Evolutionary conservation across 2,329 filamentous ascomycete species (phyloP).

Genomic region (Drechslerella dactyloides): DNA sequence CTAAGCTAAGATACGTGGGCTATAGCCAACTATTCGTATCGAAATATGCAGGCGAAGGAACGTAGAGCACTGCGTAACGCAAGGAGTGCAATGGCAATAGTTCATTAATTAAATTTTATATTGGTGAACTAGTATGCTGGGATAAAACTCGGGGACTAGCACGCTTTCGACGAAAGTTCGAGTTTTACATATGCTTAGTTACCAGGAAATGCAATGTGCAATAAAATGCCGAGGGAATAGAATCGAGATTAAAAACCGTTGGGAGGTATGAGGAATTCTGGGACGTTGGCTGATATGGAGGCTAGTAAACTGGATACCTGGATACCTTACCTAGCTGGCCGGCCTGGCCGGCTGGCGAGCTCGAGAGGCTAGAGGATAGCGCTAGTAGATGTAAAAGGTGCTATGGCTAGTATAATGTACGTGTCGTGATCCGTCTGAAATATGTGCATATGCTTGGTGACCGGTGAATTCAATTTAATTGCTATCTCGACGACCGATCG

Average conservation of each 20-base stretch:
- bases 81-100: not conserved
- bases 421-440: conserved; percentile 20
- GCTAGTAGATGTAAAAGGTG: too few species aligned
- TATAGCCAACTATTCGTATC: too few species aligned
- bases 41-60: too few species aligned
- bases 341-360: too few species aligned
- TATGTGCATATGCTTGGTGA: conserved; percentile 27
- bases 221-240: conserved; percentile 4
- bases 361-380: too few species aligned
- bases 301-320: conserved; percentile 10
- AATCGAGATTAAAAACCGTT: conserved; percentile 19
- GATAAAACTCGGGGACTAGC: not conserved
- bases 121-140: not conserved
- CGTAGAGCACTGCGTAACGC: too few species aligned
- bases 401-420: conserved; percentile 17
- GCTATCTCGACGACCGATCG: conserved; percentile 24
- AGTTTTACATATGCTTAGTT: too few species aligned
- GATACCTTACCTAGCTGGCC: too few species aligned
- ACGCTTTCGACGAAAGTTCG: not conserved
- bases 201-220: not conserved
- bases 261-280: conserved; percentile 29
- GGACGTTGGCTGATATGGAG: conserved; percentile 37
- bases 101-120: not conserved
- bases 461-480: conserved; percentile 24
- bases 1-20: too few species aligned